A percentile compares a stretch with the other conserved stretches of the same genome.
phyloP scores from a whole-genome alignment of 768 basidiomycete species.

The Mycena vulgaris region DNA sequence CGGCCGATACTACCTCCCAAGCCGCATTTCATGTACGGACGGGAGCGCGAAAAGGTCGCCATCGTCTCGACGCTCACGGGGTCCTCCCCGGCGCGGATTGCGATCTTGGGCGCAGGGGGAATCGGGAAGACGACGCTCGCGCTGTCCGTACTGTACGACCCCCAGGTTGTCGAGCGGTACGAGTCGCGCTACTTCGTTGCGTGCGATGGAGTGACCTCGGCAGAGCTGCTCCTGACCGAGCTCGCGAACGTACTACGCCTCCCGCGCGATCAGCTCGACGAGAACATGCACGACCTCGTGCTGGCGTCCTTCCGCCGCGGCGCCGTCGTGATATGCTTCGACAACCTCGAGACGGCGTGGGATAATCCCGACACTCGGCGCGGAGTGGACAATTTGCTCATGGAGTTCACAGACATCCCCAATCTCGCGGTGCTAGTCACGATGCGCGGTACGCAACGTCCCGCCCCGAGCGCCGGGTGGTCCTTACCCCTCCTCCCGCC shows the following conservation, averaged over 20 bases:
- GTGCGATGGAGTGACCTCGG: constrained; percentile 38
- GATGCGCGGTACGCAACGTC: constrained; percentile 38
- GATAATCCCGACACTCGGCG: constrained; percentile 28
- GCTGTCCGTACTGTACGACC: constrained; percentile 29
- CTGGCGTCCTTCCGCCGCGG: constrained; percentile 29
- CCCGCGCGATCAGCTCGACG: constrained; percentile 37
- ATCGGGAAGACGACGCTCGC: constrained; percentile 37
- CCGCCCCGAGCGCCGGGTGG: constrained; percentile 35
- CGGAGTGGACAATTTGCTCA: constrained; percentile 33
- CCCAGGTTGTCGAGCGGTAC: constrained; percentile 27
- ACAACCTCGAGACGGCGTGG: constrained; percentile 40
- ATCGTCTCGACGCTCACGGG: constrained; percentile 28
- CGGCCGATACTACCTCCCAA: constrained; percentile 35
- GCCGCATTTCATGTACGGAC: constrained; percentile 35
- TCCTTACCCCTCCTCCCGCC: constrained; percentile 34
- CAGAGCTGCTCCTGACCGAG: constrained; percentile 39
- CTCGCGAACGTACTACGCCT: constrained; percentile 39
- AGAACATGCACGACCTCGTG: constrained; percentile 39
- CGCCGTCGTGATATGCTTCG: constrained; percentile 33
- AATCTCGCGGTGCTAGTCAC: constrained; percentile 31
- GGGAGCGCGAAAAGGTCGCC: constrained; percentile 30
- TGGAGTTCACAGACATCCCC: constrained; percentile 32
- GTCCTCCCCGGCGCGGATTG: constrained; percentile 24
- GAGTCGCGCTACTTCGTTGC: constrained; percentile 38
- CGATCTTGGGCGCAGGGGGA: constrained; percentile 36